Base-by-base conservation (phyloP, 2,329 filamentous ascomycete species). In the Alternaria sp. region DNA sequence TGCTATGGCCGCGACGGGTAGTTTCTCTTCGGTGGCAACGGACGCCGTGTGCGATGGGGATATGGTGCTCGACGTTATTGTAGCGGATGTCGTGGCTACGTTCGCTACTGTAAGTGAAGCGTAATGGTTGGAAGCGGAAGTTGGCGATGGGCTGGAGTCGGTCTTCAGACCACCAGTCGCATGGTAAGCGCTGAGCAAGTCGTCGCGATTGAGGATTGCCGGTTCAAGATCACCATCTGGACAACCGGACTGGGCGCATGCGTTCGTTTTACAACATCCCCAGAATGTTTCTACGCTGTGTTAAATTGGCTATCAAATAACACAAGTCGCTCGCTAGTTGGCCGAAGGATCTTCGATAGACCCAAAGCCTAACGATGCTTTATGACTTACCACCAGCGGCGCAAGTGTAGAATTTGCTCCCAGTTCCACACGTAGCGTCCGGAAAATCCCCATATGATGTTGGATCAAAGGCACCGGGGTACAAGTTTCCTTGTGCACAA, bases 201-300 rank as follows among this genome's bases (percentile, higher is more conserved):
- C 67, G 0, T 53, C 45, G n/a, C 66, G 63, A 21, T 69, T 65
- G 3, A 71, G 40, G 3, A 72, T 66, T 7, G 72, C 72, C 1
- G 61, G 62, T 5, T 62, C 57, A 8, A 82, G 72, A 52, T 76
- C 67, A 0, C 59, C 68, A 5, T 60, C 57, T 5, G 72, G 66
- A 61, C 80, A 82, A 21, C 51, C 61, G 4, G 67, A 67, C 25
- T 72, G 55, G 3, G 46, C 66, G 60, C 81, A 82, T 28, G 81
- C 72, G 55, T 81, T 75, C 1, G 65, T 70, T 49, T 66, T 72
- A 60, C 81, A 82, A 65, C 81, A 82, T 4, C 81, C 81, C 59
- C 79, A 70, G 62, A 81, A 82, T 0, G 70, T 71, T 6, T 75
- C 47, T 62, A 11, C 13, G 9, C 2, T 30, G 3, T 0, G 5